phyloP scores from a whole-genome alignment of 2,329 filamentous ascomycete species.

The Epichloe amarillans region DNA sequence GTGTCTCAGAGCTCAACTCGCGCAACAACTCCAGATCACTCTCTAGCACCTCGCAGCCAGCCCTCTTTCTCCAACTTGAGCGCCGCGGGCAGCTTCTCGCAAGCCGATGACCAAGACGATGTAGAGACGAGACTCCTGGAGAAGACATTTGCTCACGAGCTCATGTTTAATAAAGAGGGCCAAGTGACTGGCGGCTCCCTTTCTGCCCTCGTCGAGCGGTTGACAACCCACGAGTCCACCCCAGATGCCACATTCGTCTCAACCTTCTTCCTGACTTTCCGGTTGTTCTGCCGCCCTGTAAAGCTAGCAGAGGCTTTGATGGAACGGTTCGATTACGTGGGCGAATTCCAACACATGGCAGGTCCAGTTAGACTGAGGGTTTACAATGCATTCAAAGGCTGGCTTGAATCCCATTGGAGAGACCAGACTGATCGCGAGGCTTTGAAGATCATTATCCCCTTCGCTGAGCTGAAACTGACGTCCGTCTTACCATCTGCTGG shows the following conservation, averaged over 20 bases:
- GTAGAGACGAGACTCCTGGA: constrained; percentile 76
- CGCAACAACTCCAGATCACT: constrained; percentile 70
- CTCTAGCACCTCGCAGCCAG: constrained; percentile 39
- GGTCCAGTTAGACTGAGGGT: constrained; percentile 76
- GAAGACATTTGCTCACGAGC: constrained; percentile 80
- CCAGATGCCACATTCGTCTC: constrained; percentile 86
- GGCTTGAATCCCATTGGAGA: constrained; percentile 93
- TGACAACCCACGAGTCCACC: constrained; percentile 85
- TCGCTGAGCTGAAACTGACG: constrained; percentile 62
- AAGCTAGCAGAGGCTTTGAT: constrained; percentile 74
- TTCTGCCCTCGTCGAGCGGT: constrained; percentile 79
- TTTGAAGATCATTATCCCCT: constrained; percentile 61
- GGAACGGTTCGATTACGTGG: constrained; percentile 84
- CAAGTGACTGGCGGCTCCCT: constrained; percentile 89
- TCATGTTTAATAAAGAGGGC: constrained; percentile 88
- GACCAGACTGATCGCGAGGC: constrained; percentile 67
- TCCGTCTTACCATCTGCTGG: constrained; percentile 62
- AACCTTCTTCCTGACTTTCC: constrained; percentile 92
- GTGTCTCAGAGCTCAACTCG: constrained; percentile 74
- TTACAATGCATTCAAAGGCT: constrained; percentile 94
- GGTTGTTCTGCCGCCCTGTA: constrained; percentile 72
- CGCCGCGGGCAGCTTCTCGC: constrained; percentile 47
- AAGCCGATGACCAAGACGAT: constrained; percentile 66
- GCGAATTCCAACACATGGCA: constrained; percentile 59
- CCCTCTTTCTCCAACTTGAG: constrained; percentile 58